Evolutionary conservation across 83 land plant species (phyloP).

Genomic region (Picea abies): DNA sequence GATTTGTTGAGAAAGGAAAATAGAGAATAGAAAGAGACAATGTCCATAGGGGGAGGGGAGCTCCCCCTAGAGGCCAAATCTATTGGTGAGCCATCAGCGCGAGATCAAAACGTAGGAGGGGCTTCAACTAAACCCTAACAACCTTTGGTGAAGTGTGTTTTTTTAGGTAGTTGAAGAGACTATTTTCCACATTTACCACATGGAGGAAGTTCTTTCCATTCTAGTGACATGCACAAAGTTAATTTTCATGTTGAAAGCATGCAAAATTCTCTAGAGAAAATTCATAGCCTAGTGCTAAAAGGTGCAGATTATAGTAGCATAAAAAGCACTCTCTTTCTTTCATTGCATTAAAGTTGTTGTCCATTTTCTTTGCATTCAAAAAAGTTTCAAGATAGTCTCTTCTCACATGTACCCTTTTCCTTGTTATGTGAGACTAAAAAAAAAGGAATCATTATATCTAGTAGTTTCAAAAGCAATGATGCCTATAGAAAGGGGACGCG

Average conservation of each 20-base stretch:
- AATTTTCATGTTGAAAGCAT: constrained; percentile 34
- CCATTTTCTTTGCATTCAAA: constrained; percentile 44
- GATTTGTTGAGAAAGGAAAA: too few species aligned
- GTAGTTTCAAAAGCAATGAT: constrained; percentile 24
- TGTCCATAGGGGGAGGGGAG: too few species aligned
- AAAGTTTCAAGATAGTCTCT: constrained; percentile 27
- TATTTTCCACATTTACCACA: too few species aligned
- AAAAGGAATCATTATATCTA: not conserved
- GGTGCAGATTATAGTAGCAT: constrained; percentile 88
- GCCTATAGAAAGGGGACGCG: not conserved
- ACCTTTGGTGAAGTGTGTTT: too few species aligned
- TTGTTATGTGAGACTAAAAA: constrained; percentile 57
- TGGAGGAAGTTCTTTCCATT: constrained; percentile 23
- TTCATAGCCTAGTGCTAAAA: constrained; percentile 79
- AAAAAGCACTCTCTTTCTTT: constrained; percentile 81
- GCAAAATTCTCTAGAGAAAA: constrained; percentile 73
- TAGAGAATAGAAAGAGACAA: too few species aligned
- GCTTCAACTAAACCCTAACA: too few species aligned
- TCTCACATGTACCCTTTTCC: constrained; percentile 59
- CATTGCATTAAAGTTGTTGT: constrained; percentile 52
- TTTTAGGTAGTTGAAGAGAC: too few species aligned
- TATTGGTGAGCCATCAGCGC: too few species aligned
- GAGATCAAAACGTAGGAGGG: too few species aligned
- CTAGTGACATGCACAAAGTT: constrained; percentile 37
- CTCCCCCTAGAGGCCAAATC: too few species aligned